Conservation (phyloP, 2,329 filamentous ascomycete species). For the Chrysoporthe austroafricana region DNA sequence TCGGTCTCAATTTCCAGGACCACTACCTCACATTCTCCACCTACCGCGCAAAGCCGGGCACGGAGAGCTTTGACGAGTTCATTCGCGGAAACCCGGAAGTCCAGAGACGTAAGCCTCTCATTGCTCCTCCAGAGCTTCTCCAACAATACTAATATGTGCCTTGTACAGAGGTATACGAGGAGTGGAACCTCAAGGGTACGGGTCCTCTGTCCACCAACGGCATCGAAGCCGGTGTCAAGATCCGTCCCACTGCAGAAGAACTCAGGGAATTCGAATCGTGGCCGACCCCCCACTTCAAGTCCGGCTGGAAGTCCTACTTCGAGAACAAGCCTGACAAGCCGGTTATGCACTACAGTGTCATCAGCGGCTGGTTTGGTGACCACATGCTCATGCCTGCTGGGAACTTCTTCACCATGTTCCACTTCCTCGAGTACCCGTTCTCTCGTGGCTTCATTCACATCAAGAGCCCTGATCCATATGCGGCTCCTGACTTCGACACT, state of each 20-base stretch:
- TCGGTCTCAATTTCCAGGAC: slow-evolving; percentile 78
- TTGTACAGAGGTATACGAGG: slow-evolving; percentile 64
- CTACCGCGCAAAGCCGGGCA: slow-evolving; percentile 73
- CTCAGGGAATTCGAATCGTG: slow-evolving; percentile 70
- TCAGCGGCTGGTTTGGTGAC: slow-evolving; percentile 68
- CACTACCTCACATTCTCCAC: slow-evolving; percentile 74
- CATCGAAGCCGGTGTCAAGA: slow-evolving; percentile 80
- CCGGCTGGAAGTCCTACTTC: slow-evolving; percentile 81
- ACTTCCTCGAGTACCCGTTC: slow-evolving; percentile 80
- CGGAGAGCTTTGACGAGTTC: slow-evolving; percentile 82
- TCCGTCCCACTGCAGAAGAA: slow-evolving; percentile 71
- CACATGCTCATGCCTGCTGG: slow-evolving; percentile 70
- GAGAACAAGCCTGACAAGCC: slow-evolving; percentile 85
- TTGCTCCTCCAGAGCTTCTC: neutral
- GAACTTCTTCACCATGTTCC: slow-evolving; percentile 85
- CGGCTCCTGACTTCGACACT: slow-evolving; percentile 75
- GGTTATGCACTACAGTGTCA: slow-evolving; percentile 83
- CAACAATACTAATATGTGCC: slow-evolving; percentile 17
- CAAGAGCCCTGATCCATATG: slow-evolving; percentile 72
- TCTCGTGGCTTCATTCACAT: slow-evolving; percentile 74
- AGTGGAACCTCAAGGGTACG: slow-evolving; percentile 80
- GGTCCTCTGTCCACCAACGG: slow-evolving; percentile 78
- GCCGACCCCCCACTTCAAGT: slow-evolving; percentile 75
- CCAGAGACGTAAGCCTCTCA: slow-evolving; percentile 60
- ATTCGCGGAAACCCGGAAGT: slow-evolving; percentile 72